phyloP scores from a whole-genome alignment of 208 protist genomes.

The Leptomonas pyrrhocoris region DNA sequence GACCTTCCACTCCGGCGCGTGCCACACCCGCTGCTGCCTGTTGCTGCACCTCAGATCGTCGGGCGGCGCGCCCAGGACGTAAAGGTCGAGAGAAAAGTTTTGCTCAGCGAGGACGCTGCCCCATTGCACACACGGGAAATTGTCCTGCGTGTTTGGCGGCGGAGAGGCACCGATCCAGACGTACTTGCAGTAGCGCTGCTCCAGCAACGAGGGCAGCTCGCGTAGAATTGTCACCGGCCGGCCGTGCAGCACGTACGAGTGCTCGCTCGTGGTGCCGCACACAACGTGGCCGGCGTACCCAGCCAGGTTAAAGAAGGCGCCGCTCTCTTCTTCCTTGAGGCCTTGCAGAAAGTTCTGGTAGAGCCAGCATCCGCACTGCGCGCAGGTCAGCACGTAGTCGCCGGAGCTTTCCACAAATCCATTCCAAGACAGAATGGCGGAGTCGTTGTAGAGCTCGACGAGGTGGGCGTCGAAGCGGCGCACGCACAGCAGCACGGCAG shows the following conservation, averaged over 20 bases:
- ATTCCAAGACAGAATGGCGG: slow-evolving; percentile 54
- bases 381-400: slow-evolving; percentile 17
- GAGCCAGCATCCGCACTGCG: slow-evolving; percentile 19
- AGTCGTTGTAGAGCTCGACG: slow-evolving; percentile 39
- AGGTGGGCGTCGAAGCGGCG: slow-evolving; percentile 36
- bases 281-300: slow-evolving; percentile 22
- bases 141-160: background rate
- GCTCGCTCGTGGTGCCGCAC: slow-evolving; percentile 22
- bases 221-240: slow-evolving; percentile 10
- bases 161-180: slow-evolving; percentile 21
- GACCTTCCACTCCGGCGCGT: slow-evolving; percentile 12
- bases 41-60: background rate
- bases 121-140: background rate
- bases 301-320: slow-evolving; percentile 15
- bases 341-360: slow-evolving; percentile 2
- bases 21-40: slow-evolving; percentile 15
- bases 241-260: slow-evolving; percentile 16
- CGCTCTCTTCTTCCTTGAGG: slow-evolving; percentile 5
- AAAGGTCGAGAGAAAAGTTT: background rate
- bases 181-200: slow-evolving; percentile 17
- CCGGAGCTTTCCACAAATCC: slow-evolving; percentile 8
- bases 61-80: slow-evolving; percentile 1
- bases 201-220: slow-evolving; percentile 13
- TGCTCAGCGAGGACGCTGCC: background rate
- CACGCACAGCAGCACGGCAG: slow-evolving; percentile 30